Evolutionary conservation across 208 protist genomes (phyloP), one percentile per base, ranked within the genome.

Genomic region (Trypanosoma mega): DNA sequence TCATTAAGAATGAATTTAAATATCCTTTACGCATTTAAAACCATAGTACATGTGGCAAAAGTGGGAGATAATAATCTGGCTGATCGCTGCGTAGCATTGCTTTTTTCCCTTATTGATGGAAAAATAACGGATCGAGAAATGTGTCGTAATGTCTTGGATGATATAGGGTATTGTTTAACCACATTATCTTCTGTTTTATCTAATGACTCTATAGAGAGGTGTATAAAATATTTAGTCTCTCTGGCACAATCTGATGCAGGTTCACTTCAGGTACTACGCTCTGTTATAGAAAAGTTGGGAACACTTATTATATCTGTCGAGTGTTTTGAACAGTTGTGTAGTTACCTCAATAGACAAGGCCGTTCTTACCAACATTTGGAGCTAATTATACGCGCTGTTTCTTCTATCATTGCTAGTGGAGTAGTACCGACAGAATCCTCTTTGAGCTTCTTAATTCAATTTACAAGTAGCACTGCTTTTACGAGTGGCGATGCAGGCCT

Each of bases 391-490:
- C 27, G n/a, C 26, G 18, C 52, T 56, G n/a, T 70, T 12, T 23
- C 30, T 20, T 36, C 62, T 27, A 16, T 39, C 27, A 1, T 70
- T 37, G 56, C 14, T 43, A 63, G 49, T 37, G 47, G 64, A n/a
- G 50, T 27, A 24, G 11, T 21, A 18, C 46, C n/a, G n/a, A n/a
- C n/a, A n/a, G n/a, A n/a, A n/a, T n/a, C n/a, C n/a, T n/a, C n/a
- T n/a, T 70, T 50, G 33, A 62, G 36, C 7, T 63, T 23, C 31
- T 70, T 8, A 36, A 48, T n/a, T 46, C 51, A 44, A 20, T 62
- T 14, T 69, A 46, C 31, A 61, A 43, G 12, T 56, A 39, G 23
- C 3, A 60, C n/a, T n/a, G n/a, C n/a, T n/a, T n/a, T n/a, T n/a
- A n/a, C n/a, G n/a, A n/a, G n/a, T n/a, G n/a, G n/a, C n/a, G n/a